Conservation (phyloP, 306 rosid genomes). For the barrel medic (Medicago truncatula) region MtrunA17r5.0-ANR NC_053045.1:46235001-46235500, state of each 20-base stretch:
- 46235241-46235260: slow-evolving; percentile 74
- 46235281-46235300: slow-evolving; percentile 90
- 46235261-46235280: slow-evolving; percentile 77
- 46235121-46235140: slow-evolving; percentile 22
- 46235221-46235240: slow-evolving; percentile 93
- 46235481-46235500: not conserved
- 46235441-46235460: slow-evolving; percentile 36
- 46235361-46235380: slow-evolving; percentile 92
- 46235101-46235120: slow-evolving; percentile 11
- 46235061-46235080: not conserved
- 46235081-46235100: slow-evolving; percentile 32
- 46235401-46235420: slow-evolving; percentile 7
- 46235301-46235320: slow-evolving; percentile 87
- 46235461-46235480: slow-evolving; percentile 18
- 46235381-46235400: slow-evolving; percentile 32
- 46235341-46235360: slow-evolving; percentile 99
- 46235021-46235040: not conserved
- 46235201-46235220: slow-evolving; percentile 42
- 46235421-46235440: slow-evolving; percentile 4
- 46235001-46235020: not conserved
- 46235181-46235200: slow-evolving; percentile 32
- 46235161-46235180: slow-evolving; percentile 37
- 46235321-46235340: slow-evolving; percentile 91
- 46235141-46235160: slow-evolving; percentile 21
- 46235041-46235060: not conserved